Base-by-base conservation (phyloP, 2,329 filamentous ascomycete species). In the Xylaria sp. region DNA sequence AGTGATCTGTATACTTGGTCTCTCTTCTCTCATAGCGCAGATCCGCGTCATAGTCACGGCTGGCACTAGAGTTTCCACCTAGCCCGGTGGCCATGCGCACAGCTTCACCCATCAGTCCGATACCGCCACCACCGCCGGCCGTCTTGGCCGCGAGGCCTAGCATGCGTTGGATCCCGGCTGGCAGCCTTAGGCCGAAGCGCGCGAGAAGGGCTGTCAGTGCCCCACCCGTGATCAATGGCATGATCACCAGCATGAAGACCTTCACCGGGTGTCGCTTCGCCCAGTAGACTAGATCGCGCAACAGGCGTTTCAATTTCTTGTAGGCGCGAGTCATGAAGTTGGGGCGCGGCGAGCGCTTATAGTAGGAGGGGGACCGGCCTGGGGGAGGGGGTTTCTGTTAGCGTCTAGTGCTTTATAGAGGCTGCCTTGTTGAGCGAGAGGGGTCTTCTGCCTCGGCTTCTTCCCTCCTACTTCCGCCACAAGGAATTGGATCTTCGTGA, bases 161-260 rank as follows among this genome's bases (percentile, higher is more conserved):
- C 84, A 88, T 83, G 75, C 84, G 83, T 81, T 89, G 85, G 68
- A 94, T 77, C 12, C 84, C 81, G 4, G 85, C 84, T 0, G 94
- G 94, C 71, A 97, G 80, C 70, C 90, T 86, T 69, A 98, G 84
- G 24, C 94, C 94, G 79, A 98, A 92, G 77, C 90, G 89, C 45
- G 88, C 88, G 54, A 97, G 86, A 53, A 98, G 83, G 55, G 91
- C 92, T 8, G 90, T 90, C 72, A 98, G 82, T 32, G 93, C 91
- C 36, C 95, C 95, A 60, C 93, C 93, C 1, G 91, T 94, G 75
- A 98, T 83, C 66, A 98, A 85, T 9, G 95, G 95, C 87, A 98
- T 89, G 75, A 98, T 87, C 70, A 97, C 91, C 70, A 94, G 87
- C 84, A 93, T 85, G 83, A 98, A 92, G 56, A 97, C 92, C 82